These are phyloP conservation scores for Exophiala sp. DNA, from an alignment of 2,329 filamentous ascomycete genomes.

Conservation along the genomic window DNA sequence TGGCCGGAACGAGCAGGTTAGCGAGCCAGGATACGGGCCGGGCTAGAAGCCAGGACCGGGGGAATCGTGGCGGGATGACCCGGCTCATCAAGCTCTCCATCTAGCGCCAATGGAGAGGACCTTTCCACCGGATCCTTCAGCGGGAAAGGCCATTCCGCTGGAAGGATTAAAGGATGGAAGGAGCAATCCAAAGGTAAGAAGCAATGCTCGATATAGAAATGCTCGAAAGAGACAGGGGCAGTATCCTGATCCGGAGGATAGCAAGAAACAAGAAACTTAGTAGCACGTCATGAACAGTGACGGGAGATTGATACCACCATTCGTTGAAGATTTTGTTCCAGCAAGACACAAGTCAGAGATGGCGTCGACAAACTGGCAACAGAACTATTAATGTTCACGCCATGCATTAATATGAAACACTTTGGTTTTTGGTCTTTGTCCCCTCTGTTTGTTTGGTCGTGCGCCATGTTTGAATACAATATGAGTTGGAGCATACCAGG, in stretches of 20 bases:
- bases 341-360: background rate
- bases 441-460: background rate
- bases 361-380: background rate
- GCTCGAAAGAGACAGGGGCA: too few species aligned
- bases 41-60: constrained; percentile 12
- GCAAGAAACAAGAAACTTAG: background rate
- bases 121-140: too few species aligned
- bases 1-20: constrained; percentile 23
- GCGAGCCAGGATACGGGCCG: constrained; percentile 28
- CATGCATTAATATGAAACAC: too few species aligned
- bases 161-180: too few species aligned
- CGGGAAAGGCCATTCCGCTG: too few species aligned
- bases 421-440: constrained; percentile 1
- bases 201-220: too few species aligned
- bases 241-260: too few species aligned
- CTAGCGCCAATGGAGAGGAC: too few species aligned
- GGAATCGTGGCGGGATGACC: background rate
- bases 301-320: constrained; percentile 1
- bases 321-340: background rate
- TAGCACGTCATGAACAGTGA: background rate
- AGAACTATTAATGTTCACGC: background rate
- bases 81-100: too few species aligned
- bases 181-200: too few species aligned
- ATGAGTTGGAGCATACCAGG: too few species aligned
- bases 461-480: too few species aligned